These are phyloP conservation scores for Collybia sp. DNA, from an alignment of 768 basidiomycete species.

Conservation along the genomic window DNA sequence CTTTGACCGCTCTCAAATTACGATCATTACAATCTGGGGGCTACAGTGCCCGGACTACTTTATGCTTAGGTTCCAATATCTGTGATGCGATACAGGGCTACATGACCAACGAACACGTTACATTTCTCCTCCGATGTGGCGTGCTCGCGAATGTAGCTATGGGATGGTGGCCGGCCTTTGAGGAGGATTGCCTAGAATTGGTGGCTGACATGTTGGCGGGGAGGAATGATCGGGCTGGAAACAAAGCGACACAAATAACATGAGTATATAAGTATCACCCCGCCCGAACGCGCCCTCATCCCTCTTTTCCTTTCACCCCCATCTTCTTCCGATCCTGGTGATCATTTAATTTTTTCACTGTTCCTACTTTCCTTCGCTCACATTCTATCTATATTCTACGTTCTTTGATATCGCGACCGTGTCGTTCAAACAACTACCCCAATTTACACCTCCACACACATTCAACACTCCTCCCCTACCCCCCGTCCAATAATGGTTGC, in stretches of 20 bases:
- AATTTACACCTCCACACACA: constrained; percentile 10
- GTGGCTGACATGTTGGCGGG: not conserved
- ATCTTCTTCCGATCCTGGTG: constrained; percentile 50
- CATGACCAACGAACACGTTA: not conserved
- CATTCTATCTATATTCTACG: constrained; percentile 14
- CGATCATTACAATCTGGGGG: too few relatives aligned
- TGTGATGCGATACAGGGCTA: too few relatives aligned
- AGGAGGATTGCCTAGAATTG: not conserved
- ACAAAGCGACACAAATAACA: constrained; percentile 16
- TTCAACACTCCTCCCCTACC: constrained; percentile 10
- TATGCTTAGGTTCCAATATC: too few relatives aligned
- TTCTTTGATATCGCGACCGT: too few relatives aligned
- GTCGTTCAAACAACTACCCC: not conserved
- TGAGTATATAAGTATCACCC: constrained; percentile 19
- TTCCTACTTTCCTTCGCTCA: constrained; percentile 14
- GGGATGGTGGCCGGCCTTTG: too few relatives aligned
- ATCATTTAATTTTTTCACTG: constrained; percentile 27
- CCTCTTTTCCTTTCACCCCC: constrained; percentile 29
- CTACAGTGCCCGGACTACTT: too few relatives aligned
- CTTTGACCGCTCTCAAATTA: too few relatives aligned
- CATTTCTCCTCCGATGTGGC: not conserved
- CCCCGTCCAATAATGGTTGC: constrained; percentile 37
- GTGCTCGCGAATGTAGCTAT: not conserved
- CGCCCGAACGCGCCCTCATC: constrained; percentile 8
- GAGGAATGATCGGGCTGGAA: not conserved